Base-by-base conservation (phyloP, 805 yeast genomes). In the Starmerella lactis-condensi region DNA sequence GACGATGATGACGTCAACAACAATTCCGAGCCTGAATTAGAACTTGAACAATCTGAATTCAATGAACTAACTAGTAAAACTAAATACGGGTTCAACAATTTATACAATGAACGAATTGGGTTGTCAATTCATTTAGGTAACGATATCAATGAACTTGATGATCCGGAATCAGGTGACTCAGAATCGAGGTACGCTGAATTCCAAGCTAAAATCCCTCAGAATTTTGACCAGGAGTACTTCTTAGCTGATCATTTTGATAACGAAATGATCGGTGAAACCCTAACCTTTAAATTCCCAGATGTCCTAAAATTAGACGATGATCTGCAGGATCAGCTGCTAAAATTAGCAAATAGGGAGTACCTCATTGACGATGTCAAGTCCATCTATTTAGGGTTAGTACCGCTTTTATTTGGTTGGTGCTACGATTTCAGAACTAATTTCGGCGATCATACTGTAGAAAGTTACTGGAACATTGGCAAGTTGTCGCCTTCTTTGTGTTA, bases 391-490 rank as follows among this genome's bases (percentile, higher is more conserved):
- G 62, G 77, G 0, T 51, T 85, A 1, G 48, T 81, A 0, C 68
- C 77, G 15, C 40, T 83, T 1, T 41, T 89, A 13, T 89, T 76
- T 52, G 70, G 75, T 1, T 76, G 70, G 43, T 65, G 67, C 32
- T 82, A 73, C 48, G 95, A 89, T 40, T 53, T 65, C 30, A 57
- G 94, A 22, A 75, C 75, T 32, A 79, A 74, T 22, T 69, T 67
- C 45, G 73, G 72, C n/a, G 69, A 61, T 12, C 67, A 69, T 31
- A 79, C 69, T 12, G 70, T 77, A 4, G 98, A 89, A 52, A 75
- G 92, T 35, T 79, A 91, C 0, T 89, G 98, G 98, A 72, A 85
- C 0, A 65, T 89, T 4, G 98, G 98, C 1, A 82, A 75, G 42
- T 44, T 89, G 15, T 57, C 72, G 0, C 93, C 96, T 1, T 89